phyloP scores from a whole-genome alignment of 495 filamentous ascomycete genomes.

The Penicillium macrosclerotiorum region DNA sequence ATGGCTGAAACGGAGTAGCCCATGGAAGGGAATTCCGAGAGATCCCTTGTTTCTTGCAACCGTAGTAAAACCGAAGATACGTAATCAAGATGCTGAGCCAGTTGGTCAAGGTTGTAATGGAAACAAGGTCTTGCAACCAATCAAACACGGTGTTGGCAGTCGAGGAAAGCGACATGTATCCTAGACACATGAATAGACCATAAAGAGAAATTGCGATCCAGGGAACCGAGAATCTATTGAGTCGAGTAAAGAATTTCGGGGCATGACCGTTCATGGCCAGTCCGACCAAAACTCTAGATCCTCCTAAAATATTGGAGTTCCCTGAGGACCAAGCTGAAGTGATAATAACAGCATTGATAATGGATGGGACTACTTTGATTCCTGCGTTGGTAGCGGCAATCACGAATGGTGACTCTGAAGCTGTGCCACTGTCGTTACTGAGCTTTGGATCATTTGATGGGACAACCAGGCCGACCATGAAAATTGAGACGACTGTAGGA shows the following conservation, averaged over 20 bases:
- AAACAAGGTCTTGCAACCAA: conserved; percentile 56
- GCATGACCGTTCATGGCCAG: conserved; percentile 43
- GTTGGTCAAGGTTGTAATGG: conserved; percentile 51
- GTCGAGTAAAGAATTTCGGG: conserved; percentile 44
- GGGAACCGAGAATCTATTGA: conserved; percentile 60
- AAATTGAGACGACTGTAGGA: conserved; percentile 38
- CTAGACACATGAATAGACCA: conserved; percentile 49
- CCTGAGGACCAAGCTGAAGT: conserved; percentile 44
- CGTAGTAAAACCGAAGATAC: conserved; percentile 56
- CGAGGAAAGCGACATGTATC: conserved; percentile 54
- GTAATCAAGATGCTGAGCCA: conserved; percentile 54
- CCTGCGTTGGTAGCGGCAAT: conserved; percentile 43
- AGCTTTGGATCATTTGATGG: conserved; percentile 50
- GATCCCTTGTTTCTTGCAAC: conserved; percentile 48
- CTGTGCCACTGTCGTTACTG: conserved; percentile 27
- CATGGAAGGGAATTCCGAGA: conserved; percentile 46
- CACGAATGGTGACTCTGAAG: conserved; percentile 51
- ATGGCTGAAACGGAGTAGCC: conserved; percentile 50
- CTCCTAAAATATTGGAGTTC: conserved; percentile 48
- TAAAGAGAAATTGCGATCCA: conserved; percentile 51
- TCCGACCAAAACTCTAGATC: conserved; percentile 44
- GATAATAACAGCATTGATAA: conserved; percentile 49
- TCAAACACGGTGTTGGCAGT: conserved; percentile 54
- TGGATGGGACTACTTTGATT: conserved; percentile 44
- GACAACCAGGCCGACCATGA: conserved; percentile 44